These are phyloP conservation scores for Fusarium stilboides DNA, from an alignment of 2,329 filamentous ascomycete genomes.

Conservation along the genomic window DNA sequence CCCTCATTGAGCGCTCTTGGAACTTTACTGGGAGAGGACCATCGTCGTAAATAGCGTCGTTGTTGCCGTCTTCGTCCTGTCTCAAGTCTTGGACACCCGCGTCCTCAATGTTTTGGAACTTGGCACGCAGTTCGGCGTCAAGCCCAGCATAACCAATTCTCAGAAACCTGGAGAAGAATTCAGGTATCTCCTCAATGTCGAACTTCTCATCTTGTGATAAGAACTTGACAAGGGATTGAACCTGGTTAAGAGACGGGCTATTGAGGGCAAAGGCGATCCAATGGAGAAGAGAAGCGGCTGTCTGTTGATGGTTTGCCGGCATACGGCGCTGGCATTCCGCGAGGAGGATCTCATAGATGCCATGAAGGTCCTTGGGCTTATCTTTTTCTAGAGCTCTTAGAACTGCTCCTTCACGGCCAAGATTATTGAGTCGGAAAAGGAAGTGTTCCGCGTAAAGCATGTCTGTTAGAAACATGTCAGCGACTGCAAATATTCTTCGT, in stretches of 20 bases:
- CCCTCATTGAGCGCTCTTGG: slow-evolving; percentile 51
- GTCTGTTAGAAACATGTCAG: slow-evolving; percentile 33
- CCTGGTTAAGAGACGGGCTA: slow-evolving; percentile 40
- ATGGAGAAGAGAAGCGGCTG: slow-evolving; percentile 45
- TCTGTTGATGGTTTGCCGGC: slow-evolving; percentile 20
- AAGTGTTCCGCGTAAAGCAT: slow-evolving; percentile 58
- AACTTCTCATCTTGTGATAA: slow-evolving; percentile 39
- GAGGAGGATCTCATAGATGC: slow-evolving; percentile 48
- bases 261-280: slow-evolving; percentile 50
- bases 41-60: slow-evolving; percentile 47
- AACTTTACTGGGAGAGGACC: slow-evolving; percentile 49
- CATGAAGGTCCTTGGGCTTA: slow-evolving; percentile 45
- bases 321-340: slow-evolving; percentile 49
- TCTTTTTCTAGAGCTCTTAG: slow-evolving; percentile 49
- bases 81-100: slow-evolving; percentile 42
- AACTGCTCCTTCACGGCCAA: slow-evolving; percentile 54
- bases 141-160: slow-evolving; percentile 46
- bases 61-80: slow-evolving; percentile 20
- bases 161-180: slow-evolving; percentile 48
- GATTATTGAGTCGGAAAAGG: slow-evolving; percentile 49
- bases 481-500: background rate
- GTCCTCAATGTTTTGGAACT: background rate
- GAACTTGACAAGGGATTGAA: slow-evolving; percentile 41
- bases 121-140: slow-evolving; percentile 41
- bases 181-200: slow-evolving; percentile 49